Percentiles rank a stretch among this genome's conserved stretches.
Conservation (phyloP, 78 protist genomes). For the Polysphondylium violaceum region DNA sequence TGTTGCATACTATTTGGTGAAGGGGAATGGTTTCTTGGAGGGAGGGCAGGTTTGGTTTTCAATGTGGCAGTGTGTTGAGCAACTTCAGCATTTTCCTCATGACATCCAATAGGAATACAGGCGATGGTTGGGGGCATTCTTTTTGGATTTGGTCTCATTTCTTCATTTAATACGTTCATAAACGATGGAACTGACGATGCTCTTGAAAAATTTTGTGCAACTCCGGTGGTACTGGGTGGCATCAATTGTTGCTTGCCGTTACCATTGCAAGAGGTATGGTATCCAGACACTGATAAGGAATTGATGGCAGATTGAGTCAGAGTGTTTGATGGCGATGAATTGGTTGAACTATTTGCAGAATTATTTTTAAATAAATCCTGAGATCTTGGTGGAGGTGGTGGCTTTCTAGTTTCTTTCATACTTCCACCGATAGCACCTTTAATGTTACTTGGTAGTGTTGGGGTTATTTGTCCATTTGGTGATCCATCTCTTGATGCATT, state of each 20-base stretch:
- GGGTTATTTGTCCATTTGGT: not conserved
- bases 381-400: slow-evolving; percentile 33
- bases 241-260: not conserved
- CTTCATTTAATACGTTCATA: slow-evolving; percentile 14
- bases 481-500: slow-evolving; percentile 5
- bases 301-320: not conserved
- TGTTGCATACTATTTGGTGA: not conserved
- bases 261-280: not conserved
- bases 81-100: not conserved
- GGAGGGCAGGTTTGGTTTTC: not conserved
- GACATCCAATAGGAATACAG: slow-evolving; percentile 2
- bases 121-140: slow-evolving; percentile 62
- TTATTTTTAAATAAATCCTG: slow-evolving; percentile 5
- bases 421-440: slow-evolving; percentile 9
- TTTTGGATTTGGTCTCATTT: slow-evolving; percentile 33
- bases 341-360: not conserved
- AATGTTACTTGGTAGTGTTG: not conserved
- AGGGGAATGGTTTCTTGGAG: not conserved
- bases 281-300: slow-evolving; percentile 8
- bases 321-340: slow-evolving; percentile 4
- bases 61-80: not conserved
- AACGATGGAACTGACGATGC: slow-evolving; percentile 51
- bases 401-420: slow-evolving; percentile 30
- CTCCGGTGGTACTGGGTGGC: not conserved
- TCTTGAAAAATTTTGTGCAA: slow-evolving; percentile 33